phyloP scores from a whole-genome alignment of 2,329 filamentous ascomycete species.

The Neurospora crassa region DNA sequence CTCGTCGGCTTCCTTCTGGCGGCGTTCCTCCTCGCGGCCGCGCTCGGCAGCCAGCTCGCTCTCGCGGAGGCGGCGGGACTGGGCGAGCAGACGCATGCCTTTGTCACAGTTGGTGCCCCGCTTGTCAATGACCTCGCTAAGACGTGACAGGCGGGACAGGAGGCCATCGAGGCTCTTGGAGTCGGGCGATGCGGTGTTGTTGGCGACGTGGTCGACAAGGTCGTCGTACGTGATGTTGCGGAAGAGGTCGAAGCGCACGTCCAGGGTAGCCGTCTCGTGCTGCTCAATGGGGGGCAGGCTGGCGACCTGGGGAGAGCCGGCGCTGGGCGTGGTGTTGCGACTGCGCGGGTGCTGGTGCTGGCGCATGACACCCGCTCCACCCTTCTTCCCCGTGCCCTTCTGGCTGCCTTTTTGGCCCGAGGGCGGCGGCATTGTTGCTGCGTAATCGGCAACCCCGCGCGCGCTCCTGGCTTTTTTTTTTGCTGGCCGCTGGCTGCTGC shows the following conservation, averaged over 20 bases:
- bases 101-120: constrained; percentile 60
- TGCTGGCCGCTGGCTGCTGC: constrained; percentile 2
- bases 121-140: constrained; percentile 58
- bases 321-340: constrained; percentile 68
- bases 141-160: constrained; percentile 51
- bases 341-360: constrained; percentile 58
- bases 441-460: background rate
- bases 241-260: constrained; percentile 50
- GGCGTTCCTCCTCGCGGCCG: constrained; percentile 40
- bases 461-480: background rate
- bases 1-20: constrained; percentile 39
- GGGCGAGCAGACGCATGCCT: constrained; percentile 61
- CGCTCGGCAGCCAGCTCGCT: constrained; percentile 39
- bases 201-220: constrained; percentile 53
- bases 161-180: constrained; percentile 55
- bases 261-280: constrained; percentile 56
- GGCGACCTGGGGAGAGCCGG: constrained; percentile 34
- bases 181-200: constrained; percentile 49
- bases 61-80: constrained; percentile 52
- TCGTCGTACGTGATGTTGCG: constrained; percentile 58
- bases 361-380: constrained; percentile 43
- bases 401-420: constrained; percentile 32
- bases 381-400: constrained; percentile 58
- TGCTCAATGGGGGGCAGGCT: constrained; percentile 45
- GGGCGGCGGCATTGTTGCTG: constrained; percentile 43